phyloP scores from a whole-genome alignment of 768 basidiomycete species.

The Phylloporus sp. region DNA sequence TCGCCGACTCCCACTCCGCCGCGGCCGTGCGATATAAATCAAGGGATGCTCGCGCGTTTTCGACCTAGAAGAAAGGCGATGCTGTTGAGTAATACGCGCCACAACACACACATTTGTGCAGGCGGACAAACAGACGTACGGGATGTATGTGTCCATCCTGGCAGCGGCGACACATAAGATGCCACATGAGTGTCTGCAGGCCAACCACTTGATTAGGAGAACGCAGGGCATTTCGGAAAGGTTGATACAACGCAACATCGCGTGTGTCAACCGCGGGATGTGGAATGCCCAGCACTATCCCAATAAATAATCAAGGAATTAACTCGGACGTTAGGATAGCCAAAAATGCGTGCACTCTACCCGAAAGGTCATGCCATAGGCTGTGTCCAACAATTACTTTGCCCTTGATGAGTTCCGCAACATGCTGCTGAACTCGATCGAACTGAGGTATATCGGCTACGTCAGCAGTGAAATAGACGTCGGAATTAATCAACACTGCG shows the following conservation, averaged over 20 bases:
- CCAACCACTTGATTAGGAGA: slow-evolving; percentile 66
- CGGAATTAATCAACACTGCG: neutral
- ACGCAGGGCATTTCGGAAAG: slow-evolving; percentile 69
- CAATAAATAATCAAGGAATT: slow-evolving; percentile 12
- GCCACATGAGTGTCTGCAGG: slow-evolving; percentile 77
- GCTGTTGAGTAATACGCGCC: slow-evolving; percentile 11
- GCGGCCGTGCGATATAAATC: slow-evolving; percentile 55
- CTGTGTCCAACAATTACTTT: slow-evolving; percentile 74
- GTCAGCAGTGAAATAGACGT: slow-evolving; percentile 1
- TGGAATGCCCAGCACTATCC: slow-evolving; percentile 70
- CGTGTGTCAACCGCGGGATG: slow-evolving; percentile 75
- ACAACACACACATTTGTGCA: neutral
- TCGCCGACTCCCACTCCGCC: slow-evolving; percentile 61
- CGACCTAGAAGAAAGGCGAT: slow-evolving; percentile 44
- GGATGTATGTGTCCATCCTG: slow-evolving; percentile 70
- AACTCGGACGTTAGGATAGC: slow-evolving; percentile 5
- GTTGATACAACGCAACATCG: slow-evolving; percentile 78
- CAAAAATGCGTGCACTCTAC: slow-evolving; percentile 34
- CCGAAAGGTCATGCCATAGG: slow-evolving; percentile 79
- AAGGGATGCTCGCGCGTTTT: slow-evolving; percentile 65
- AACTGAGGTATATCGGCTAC: slow-evolving; percentile 48
- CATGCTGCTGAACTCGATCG: slow-evolving; percentile 57
- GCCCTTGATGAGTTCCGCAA: slow-evolving; percentile 63
- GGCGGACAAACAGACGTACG: slow-evolving; percentile 41
- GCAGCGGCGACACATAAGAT: slow-evolving; percentile 74